Percentiles rank a stretch among this genome's conserved stretches.
phyloP scores from a whole-genome alignment of 2,329 filamentous ascomycete genomes.

The Cryphonectria japonica region DNA sequence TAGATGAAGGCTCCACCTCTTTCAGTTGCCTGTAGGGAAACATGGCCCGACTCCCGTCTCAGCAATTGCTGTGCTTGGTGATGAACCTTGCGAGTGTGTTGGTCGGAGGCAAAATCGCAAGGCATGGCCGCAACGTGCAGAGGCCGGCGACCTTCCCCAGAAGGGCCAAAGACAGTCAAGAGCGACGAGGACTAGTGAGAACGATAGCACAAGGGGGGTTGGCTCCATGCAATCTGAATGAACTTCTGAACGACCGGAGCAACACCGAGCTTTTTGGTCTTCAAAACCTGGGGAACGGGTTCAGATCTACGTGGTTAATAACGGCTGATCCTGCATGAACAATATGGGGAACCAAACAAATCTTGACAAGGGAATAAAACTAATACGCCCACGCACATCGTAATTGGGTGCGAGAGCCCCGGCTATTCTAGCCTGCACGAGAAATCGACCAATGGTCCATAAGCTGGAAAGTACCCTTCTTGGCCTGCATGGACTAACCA shows the following conservation, averaged over 20 bases:
- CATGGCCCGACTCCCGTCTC: constrained; percentile 18
- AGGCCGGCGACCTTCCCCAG: not conserved
- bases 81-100: not conserved
- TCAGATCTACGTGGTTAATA: not conserved
- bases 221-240: not conserved
- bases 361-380: not conserved
- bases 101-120: not conserved
- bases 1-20: constrained; percentile 13
- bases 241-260: not conserved
- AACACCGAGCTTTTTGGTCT: not conserved
- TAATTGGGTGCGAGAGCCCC: not conserved
- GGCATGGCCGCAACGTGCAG: not conserved
- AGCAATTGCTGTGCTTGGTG: not conserved
- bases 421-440: not conserved
- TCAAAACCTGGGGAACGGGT: not conserved
- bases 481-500: not conserved
- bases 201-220: not conserved
- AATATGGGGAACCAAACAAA: constrained; percentile 15
- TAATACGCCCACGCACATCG: not conserved
- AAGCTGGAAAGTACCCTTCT: not conserved
- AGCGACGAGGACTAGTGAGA: not conserved
- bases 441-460: not conserved
- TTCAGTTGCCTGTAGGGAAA: not conserved
- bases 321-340: not conserved
- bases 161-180: not conserved